Percentiles rank a stretch among this genome's conserved stretches.
Conservation (phyloP, 495 filamentous ascomycete species). For the Staphylotrichum longicolle region DNA sequence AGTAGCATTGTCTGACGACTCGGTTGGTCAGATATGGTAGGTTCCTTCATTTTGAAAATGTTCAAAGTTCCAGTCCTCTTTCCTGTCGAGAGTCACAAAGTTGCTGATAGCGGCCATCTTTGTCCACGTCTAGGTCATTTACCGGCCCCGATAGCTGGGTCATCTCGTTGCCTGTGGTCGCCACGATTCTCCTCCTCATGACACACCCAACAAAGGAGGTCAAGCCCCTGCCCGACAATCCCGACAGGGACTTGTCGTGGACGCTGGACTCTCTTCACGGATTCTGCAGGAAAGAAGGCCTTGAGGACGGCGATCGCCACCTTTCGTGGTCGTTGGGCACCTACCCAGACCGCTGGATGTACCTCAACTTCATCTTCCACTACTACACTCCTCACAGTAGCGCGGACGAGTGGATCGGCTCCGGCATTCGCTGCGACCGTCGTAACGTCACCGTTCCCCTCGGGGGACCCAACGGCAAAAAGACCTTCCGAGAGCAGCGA, state of each 20-base stretch:
- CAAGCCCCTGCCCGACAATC: conserved; percentile 1
- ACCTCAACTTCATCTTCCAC: conserved; percentile 5
- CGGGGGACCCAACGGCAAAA: neutral
- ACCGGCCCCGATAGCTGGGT: conserved; percentile 7
- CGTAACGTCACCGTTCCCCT: neutral
- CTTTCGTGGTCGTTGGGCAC: conserved; percentile 9
- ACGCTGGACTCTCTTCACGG: conserved; percentile 6
- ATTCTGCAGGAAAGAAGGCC: conserved; percentile 5
- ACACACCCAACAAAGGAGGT: neutral
- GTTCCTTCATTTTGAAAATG: neutral
- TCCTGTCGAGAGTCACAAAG: neutral
- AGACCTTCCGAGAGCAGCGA: conserved; percentile 4
- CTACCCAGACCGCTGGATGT: conserved; percentile 1
- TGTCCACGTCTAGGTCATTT: neutral
- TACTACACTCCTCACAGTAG: neutral
- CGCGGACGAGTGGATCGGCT: conserved; percentile 6
- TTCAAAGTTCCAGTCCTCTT: neutral
- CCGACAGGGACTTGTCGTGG: conserved; percentile 6
- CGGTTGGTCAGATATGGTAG: conserved; percentile 1
- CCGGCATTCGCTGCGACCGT: conserved; percentile 9
- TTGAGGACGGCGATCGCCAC: conserved; percentile 5
- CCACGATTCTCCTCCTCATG: conserved; percentile 1
- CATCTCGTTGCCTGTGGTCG: conserved; percentile 3
- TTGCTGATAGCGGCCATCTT: neutral
- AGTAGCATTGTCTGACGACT: neutral